These are phyloP conservation scores for Wickerhamomyces sydowiorum DNA, from an alignment of 805 yeast species.

Conservation along the genomic window DNA sequence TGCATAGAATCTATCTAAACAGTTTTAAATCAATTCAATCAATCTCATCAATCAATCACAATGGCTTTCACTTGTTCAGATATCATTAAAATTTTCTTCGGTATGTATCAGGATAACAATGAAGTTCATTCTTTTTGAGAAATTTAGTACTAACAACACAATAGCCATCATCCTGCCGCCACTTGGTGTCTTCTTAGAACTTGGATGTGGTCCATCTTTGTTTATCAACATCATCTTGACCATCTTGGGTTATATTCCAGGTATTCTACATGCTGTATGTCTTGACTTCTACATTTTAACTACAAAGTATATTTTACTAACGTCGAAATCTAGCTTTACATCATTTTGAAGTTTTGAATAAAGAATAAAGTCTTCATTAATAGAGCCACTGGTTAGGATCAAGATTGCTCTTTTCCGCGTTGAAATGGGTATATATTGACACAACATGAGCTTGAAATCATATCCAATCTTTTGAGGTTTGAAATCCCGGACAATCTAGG, in stretches of 20 bases:
- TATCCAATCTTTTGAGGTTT: too few species aligned
- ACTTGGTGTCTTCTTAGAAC: conserved; percentile 50
- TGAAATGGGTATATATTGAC: too few species aligned
- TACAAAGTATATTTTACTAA: too few species aligned
- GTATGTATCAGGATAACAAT: conserved; percentile 9
- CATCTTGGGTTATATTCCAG: conserved; percentile 68
- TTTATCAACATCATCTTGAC: conserved; percentile 52
- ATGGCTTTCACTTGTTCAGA: conserved; percentile 47
- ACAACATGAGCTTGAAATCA: too few species aligned
- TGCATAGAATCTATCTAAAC: background rate
- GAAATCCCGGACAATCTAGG: too few species aligned
- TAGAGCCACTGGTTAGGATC: too few species aligned
- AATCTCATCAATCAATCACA: conserved; percentile 3
- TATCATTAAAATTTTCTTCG: conserved; percentile 37
- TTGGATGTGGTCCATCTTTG: conserved; percentile 35
- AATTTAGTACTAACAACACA: background rate
- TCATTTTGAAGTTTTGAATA: conserved; percentile 29
- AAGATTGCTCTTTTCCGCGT: too few species aligned
- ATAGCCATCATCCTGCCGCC: conserved; percentile 49
- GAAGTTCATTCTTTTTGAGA: too few species aligned
- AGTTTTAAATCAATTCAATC: too few species aligned
- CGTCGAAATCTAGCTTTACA: too few species aligned
- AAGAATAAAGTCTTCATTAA: too few species aligned
- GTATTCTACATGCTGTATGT: conserved; percentile 56
- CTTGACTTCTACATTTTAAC: too few species aligned